Percentiles rank a stretch among this genome's conserved stretches.
phyloP scores from a whole-genome alignment of 106 monocot genomes.

The Acorus calamus region DNA sequence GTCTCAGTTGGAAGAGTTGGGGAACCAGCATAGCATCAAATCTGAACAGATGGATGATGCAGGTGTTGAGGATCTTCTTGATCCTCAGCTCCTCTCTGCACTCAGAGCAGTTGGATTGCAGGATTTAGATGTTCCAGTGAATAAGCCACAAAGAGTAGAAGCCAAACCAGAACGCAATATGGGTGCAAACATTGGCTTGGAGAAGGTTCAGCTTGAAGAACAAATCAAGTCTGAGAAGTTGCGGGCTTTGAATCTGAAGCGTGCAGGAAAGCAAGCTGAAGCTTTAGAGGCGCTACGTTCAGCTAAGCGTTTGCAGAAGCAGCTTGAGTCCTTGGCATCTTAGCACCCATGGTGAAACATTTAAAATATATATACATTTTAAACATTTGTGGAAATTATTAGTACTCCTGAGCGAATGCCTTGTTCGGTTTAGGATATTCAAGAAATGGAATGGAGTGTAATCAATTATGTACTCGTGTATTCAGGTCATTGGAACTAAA shows the following conservation, averaged over 20 bases:
- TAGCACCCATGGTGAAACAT: no score
- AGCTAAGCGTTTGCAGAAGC: conserved; percentile 25
- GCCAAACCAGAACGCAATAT: conserved; percentile 4
- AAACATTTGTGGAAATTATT: no score
- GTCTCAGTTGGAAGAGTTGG: conserved; percentile 59
- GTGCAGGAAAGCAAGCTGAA: conserved; percentile 70
- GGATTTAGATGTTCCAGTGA: conserved; percentile 30
- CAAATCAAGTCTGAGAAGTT: conserved; percentile 81
- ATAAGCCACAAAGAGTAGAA: conserved; percentile 20
- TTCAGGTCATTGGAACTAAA: no score
- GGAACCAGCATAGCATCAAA: conserved; percentile 2
- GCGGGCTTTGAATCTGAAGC: conserved; percentile 63
- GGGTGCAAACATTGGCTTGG: neutral
- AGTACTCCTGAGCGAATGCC: no score
- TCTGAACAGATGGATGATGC: conserved; percentile 11
- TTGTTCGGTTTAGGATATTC: no score
- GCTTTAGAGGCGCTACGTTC: conserved; percentile 82
- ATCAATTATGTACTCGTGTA: no score
- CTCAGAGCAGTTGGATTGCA: conserved; percentile 76
- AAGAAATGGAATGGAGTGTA: no score
- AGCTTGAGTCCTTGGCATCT: no score
- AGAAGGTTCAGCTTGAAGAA: conserved; percentile 53
- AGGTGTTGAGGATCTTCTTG: conserved; percentile 58
- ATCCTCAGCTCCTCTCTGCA: conserved; percentile 82
- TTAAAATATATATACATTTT: no score